Evolutionary conservation across 805 yeast genomes (phyloP).

Genomic region (Wickerhamomyces subpelliculosus): DNA sequence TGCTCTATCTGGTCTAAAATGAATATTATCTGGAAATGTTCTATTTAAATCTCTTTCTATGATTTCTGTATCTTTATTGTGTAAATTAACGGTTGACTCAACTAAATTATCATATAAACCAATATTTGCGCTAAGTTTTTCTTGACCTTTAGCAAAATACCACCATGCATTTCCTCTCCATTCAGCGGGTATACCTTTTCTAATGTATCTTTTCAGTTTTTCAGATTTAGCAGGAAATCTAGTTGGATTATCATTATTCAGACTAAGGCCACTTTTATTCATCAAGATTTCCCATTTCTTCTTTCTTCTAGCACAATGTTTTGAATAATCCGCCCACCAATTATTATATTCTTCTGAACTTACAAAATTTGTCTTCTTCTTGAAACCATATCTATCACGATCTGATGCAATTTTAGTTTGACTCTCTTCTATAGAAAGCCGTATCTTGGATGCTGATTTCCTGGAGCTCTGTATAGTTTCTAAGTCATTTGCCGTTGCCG

Average conservation of each 20-base stretch:
- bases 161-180: constrained; percentile 99
- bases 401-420: constrained; percentile 6
- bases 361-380: constrained; percentile 51
- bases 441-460: constrained; percentile 6
- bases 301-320: constrained; percentile 56
- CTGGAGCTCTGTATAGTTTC: constrained; percentile 6
- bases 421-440: constrained; percentile 9
- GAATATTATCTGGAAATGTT: constrained; percentile 89
- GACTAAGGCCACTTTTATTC: constrained; percentile 57
- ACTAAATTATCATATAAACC: constrained; percentile 74
- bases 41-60: constrained; percentile 91
- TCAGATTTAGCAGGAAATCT: constrained; percentile 76
- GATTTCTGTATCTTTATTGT: constrained; percentile 79
- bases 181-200: constrained; percentile 93
- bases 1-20: constrained; percentile 48
- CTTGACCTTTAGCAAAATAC: constrained; percentile 83
- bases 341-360: constrained; percentile 51
- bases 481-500: background rate
- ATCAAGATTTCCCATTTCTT: constrained; percentile 70
- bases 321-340: constrained; percentile 72
- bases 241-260: constrained; percentile 43
- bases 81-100: constrained; percentile 42
- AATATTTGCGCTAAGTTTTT: constrained; percentile 54
- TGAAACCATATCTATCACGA: constrained; percentile 84
- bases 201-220: constrained; percentile 69